A percentile compares a stretch with the other conserved stretches of the same genome.
Conservation (phyloP, 176 grass and related monocot species). For the Oryza glumipatula region DNA sequence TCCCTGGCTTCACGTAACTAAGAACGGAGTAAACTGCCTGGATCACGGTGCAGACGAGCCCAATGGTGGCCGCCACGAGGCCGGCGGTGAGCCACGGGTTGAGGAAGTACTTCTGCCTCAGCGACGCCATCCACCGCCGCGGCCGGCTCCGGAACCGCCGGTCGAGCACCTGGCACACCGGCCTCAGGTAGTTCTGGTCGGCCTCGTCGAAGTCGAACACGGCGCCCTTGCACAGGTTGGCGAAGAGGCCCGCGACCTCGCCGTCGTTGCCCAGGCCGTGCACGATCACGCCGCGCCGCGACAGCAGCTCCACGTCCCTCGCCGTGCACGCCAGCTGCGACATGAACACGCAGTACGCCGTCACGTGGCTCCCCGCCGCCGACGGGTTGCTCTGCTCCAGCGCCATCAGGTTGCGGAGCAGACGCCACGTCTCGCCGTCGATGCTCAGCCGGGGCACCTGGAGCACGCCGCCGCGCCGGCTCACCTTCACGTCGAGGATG, state of each 20-base stretch:
- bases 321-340: conserved; percentile 5
- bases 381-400: conserved; percentile 24
- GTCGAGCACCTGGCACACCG: background rate
- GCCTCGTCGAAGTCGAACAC: background rate
- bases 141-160: background rate
- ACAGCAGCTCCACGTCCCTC: background rate
- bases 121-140: background rate
- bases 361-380: conserved; percentile 1
- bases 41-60: background rate
- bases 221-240: conserved; percentile 35
- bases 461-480: background rate
- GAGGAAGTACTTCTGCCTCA: background rate
- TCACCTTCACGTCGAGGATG: conserved; percentile 26
- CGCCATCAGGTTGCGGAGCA: conserved; percentile 38
- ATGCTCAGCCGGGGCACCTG: conserved; percentile 16
- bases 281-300: background rate
- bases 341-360: conserved; percentile 41
- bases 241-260: background rate
- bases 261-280: conserved; percentile 7
- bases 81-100: conserved; percentile 14
- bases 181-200: background rate
- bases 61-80: background rate
- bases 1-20: background rate
- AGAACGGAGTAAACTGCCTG: conserved; percentile 15
- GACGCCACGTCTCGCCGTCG: background rate